Base-by-base conservation (phyloP, 768 basidiomycete genomes). In the Lactifluus rugatus region DNA sequence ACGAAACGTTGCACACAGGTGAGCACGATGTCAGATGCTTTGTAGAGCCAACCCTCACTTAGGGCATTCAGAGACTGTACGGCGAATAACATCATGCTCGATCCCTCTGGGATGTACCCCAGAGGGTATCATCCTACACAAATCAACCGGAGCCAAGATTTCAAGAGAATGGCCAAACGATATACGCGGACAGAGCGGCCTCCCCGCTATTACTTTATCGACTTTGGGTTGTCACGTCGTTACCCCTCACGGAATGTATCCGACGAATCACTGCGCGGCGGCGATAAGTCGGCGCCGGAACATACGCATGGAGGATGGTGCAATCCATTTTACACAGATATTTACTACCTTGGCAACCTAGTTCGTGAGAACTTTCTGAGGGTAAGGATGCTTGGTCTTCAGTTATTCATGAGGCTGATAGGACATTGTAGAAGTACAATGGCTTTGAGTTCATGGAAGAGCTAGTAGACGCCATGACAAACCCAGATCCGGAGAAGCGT, bases 401-500 rank as follows among this genome's bases (percentile, higher is more conserved):
- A 17, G 9, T n/a, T 21, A 6, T 48, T 34, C n/a, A 14, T 10
- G 31, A 9, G 34, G 31, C 28, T 56, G 26, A 60, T 10, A 17
- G 16, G 21, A 17, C 14, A 21, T 28, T 37, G 13, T 57, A 69
- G 60, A 58, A 61, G 45, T 52, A 44, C 46, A 31, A 37, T 0
- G 67, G 68, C 10, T 59, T 61, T 31, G 39, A 45, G 23, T 61
- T 61, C 23, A 61, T 61, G 57, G 17, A 32, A 7, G 51, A 26
- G 36, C 41, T 66, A 16, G 62, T 66, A 17, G 58, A 58, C 0
- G 68, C 70, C 17, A 75, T 76, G 75, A 65, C 69, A 2, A 65
- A 73, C 56, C 60, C 66, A 0, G 68, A 73, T 47, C 71, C 73
- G 0, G 51, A 61, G 16, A 66, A 68, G 49, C 70, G 75, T 13